Conservation (phyloP, 306 rosid species). For the Hippophae rhamnoides region DNA sequence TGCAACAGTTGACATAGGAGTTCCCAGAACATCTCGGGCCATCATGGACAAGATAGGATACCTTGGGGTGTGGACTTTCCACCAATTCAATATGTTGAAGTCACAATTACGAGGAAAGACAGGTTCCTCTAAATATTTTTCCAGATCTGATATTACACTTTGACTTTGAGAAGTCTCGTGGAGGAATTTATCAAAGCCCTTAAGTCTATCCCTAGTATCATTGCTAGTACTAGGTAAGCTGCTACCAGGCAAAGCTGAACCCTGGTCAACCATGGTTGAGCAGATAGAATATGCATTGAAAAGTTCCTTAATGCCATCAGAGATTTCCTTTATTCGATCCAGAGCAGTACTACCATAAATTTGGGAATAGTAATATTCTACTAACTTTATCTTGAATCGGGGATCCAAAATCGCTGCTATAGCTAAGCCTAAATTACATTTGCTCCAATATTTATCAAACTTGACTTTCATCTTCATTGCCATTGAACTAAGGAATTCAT, state of each 20-base stretch:
- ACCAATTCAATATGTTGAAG: constrained; percentile 85
- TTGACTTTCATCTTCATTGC: constrained; percentile 69
- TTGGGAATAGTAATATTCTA: constrained; percentile 89
- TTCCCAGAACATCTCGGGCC: constrained; percentile 91
- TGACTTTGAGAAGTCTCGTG: constrained; percentile 77
- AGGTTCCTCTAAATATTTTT: constrained; percentile 90
- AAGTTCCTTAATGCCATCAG: constrained; percentile 73
- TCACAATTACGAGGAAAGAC: constrained; percentile 80
- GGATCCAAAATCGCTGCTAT: constrained; percentile 90
- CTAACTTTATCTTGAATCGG: constrained; percentile 84
- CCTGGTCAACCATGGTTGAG: constrained; percentile 83
- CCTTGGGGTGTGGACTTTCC: constrained; percentile 96
- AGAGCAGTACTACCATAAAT: constrained; percentile 84
- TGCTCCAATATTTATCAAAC: constrained; percentile 91
- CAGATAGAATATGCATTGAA: constrained; percentile 70
- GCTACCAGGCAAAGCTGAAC: constrained; percentile 74
- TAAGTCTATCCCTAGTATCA: constrained; percentile 70
- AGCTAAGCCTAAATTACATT: constrained; percentile 79
- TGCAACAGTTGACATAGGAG: constrained; percentile 86
- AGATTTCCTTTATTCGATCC: constrained; percentile 84
- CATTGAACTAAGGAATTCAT: constrained; percentile 52
- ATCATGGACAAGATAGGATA: constrained; percentile 93
- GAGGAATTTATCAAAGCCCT: constrained; percentile 89
- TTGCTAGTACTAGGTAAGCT: constrained; percentile 58
- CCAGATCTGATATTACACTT: constrained; percentile 60